Evolutionary conservation across 169 alveolate species (phyloP), one percentile per base, ranked within the genome.

Genomic region (Cryptosporidium parvum): DNA sequence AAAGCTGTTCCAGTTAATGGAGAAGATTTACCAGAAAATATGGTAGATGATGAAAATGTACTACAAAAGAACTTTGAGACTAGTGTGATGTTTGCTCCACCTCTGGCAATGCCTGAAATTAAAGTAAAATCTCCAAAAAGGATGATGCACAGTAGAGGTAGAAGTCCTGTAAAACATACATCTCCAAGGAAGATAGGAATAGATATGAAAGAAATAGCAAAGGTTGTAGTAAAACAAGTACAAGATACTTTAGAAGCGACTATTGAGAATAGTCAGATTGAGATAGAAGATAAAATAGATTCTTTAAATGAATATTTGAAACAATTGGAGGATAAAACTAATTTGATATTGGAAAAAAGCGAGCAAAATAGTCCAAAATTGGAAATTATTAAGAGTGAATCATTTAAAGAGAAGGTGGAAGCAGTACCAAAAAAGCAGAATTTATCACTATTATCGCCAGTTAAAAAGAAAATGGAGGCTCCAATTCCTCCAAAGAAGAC

Each of bases 81-180:
- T 12, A 52, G 56, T 14, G n/a, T 42, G 8, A 33, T 80, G 29
- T 80, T 80, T 80, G 89, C 89, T n/a, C 89, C 89, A 5, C 89
- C 89, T 39, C 44, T 80, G 29, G 62, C 26, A 23, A 65, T 62
- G 65, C 89, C 89, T 4, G 62, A 59, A 26, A 80, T 80, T 45
- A 59, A 80, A 31, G 69, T 59, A 33, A 42, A 70, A 29, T n/a
- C 84, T 51, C 56, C 86, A n/a, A 51, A 33, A 26, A 73, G 23
- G 37, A 53, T 52, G 86, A 21, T 37, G 52, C 7, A 33, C 1
- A 31, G 31, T 8, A 73, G 71, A 52, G 31, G 39, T 33, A 73
- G 68, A 31, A 73, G 58, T 16, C 86, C 86, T 33, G 58, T 10
- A 31, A 73, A 56, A 35, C 44, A 29, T 3, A 31, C 39, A 21